These are phyloP conservation scores for Yarrowia keelungensis DNA, from an alignment of 805 yeast species.

Conservation along the genomic window DNA sequence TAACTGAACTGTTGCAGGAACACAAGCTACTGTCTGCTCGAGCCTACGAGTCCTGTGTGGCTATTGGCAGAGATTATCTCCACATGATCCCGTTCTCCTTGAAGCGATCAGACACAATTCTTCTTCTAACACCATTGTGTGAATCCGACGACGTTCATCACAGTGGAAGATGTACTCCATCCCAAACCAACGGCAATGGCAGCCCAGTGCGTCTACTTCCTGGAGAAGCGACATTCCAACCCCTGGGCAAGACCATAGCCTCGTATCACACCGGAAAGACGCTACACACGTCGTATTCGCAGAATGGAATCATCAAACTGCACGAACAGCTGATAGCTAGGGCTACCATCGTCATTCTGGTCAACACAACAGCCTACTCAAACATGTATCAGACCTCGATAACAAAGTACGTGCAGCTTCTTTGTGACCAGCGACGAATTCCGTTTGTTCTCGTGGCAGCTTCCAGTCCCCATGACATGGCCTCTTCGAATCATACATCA, in stretches of 20 bases:
- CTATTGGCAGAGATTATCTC: constrained; percentile 17
- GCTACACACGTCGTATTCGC: constrained; percentile 63
- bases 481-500: constrained; percentile 53
- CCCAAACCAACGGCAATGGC: background rate
- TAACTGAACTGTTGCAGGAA: constrained; percentile 3
- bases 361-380: constrained; percentile 62
- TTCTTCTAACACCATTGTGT: constrained; percentile 7
- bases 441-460: constrained; percentile 67
- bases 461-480: constrained; percentile 67
- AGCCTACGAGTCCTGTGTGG: constrained; percentile 22
- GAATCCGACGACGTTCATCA: constrained; percentile 10
- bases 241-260: constrained; percentile 10
- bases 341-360: constrained; percentile 56
- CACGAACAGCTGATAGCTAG: constrained; percentile 63
- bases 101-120: constrained; percentile 12
- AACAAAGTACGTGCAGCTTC: constrained; percentile 61
- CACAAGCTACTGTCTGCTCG: constrained; percentile 13
- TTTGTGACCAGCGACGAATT: constrained; percentile 59
- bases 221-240: constrained; percentile 27
- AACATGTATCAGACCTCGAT: constrained; percentile 68
- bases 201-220: constrained; percentile 5
- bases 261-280: constrained; percentile 55
- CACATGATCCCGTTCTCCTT: constrained; percentile 19
- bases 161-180: constrained; percentile 5
- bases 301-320: constrained; percentile 58